Percentiles rank a stretch among this genome's conserved stretches.
Conservation (phyloP, 2,329 filamentous ascomycete genomes). For the Coniochaeta sp. region DNA sequence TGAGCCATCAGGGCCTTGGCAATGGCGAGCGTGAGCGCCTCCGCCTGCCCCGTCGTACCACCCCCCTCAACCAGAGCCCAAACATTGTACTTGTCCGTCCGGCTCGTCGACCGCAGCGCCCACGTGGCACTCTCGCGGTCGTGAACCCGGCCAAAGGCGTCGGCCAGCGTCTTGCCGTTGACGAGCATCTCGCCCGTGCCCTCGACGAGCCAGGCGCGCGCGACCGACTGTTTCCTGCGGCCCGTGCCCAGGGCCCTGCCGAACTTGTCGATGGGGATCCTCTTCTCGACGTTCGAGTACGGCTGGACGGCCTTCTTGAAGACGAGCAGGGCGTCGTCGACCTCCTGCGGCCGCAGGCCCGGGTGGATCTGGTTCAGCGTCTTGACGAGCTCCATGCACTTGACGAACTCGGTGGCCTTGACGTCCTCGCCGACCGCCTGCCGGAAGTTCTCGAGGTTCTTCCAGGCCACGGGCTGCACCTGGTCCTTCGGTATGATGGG, state of each 20-base stretch:
- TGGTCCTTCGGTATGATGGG: slow-evolving; percentile 61
- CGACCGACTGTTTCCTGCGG: slow-evolving; percentile 79
- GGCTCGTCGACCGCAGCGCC: slow-evolving; percentile 74
- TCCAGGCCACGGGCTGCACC: slow-evolving; percentile 72
- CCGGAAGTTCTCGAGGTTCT: slow-evolving; percentile 70
- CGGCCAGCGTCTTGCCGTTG: slow-evolving; percentile 79
- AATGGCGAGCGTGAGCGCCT: slow-evolving; percentile 85
- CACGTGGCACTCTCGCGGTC: slow-evolving; percentile 92
- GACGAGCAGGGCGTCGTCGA: slow-evolving; percentile 54
- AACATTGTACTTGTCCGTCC: slow-evolving; percentile 94
- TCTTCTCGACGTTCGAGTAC: slow-evolving; percentile 54
- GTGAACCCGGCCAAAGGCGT: slow-evolving; percentile 81
- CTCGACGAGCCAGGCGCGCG: slow-evolving; percentile 83
- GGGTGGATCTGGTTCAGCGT: slow-evolving; percentile 82
- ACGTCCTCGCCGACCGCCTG: slow-evolving; percentile 64
- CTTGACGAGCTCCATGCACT: slow-evolving; percentile 68
- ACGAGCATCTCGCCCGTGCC: slow-evolving; percentile 84
- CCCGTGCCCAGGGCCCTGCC: slow-evolving; percentile 77
- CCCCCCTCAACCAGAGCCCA: slow-evolving; percentile 82
- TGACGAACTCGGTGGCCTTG: slow-evolving; percentile 70
- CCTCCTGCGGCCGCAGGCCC: slow-evolving; percentile 62
- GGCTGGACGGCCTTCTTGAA: slow-evolving; percentile 74
- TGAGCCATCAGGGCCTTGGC: slow-evolving; percentile 83
- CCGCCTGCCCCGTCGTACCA: slow-evolving; percentile 90
- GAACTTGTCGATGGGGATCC: slow-evolving; percentile 63